Base-by-base conservation (phyloP, 805 yeast genomes). In the Komagataella mondaviorum region DNA sequence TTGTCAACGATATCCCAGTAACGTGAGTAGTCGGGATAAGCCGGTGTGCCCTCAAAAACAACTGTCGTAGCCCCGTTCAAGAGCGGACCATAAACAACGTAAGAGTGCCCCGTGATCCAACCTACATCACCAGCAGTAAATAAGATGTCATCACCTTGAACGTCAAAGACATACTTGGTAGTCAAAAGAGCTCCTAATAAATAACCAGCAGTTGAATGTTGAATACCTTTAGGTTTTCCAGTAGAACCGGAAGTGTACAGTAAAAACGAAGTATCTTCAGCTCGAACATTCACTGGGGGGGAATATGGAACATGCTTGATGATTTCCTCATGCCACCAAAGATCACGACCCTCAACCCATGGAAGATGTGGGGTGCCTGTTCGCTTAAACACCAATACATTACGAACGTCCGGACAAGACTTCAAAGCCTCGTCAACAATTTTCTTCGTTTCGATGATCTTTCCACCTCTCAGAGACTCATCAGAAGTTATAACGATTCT, bases 61-160 rank as follows among this genome's bases (percentile, higher is more conserved):
- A 86, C 76, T 18, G 93, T 80, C 36, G 95, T 81, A 52, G 85
- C 81, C 64, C 95, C 95, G 58, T 77, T 73, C 30, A 77, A 65
- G 63, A 86, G 72, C 44, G 95, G 95, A 52, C 95, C 95, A 64
- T 86, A 86, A 49, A 85, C 78, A 17, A 81, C 89, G 60, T 86
- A 86, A 8, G 93, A 76, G 69, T 86, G 95, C 53, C 95, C 95
- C 6, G 95, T 86, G 61, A 86, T 84, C 95, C 95, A 86, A 61
- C 95, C 95, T 51, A 86, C 84, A 69, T 86, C 95, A 63, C 93
- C 95, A 30, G 95, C 93, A 16, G 93, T 85, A 74, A 86, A 86
- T 52, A 86, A 72, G 12, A 80, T 71, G 63, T 86, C 95, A 53
- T 83, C 81, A 46, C 77, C 75, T 60, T 85, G 89, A 45, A 84